These are phyloP conservation scores for Calendula officinalis DNA, from an alignment of 129 eudicot species.

Conservation along the genomic window DNA sequence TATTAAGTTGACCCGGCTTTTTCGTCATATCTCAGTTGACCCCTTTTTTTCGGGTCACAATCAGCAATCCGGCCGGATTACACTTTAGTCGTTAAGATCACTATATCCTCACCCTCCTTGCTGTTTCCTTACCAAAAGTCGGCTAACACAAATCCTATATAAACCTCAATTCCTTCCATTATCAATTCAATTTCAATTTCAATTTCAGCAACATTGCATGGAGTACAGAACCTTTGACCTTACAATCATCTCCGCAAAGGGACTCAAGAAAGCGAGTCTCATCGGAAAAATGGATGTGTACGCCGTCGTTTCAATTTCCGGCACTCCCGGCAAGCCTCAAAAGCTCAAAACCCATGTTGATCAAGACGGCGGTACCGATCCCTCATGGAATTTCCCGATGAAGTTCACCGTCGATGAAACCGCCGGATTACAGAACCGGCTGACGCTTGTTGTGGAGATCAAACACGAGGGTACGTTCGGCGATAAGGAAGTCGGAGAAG, in stretches of 20 bases:
- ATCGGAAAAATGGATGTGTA: conserved; percentile 47
- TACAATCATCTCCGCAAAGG: conserved; percentile 45
- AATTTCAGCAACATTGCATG: conserved; percentile 1
- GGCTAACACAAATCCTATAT: neutral
- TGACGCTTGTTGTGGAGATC: conserved; percentile 37
- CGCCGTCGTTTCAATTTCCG: conserved; percentile 48
- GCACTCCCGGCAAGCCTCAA: conserved; percentile 12
- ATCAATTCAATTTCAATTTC: too few relatives aligned
- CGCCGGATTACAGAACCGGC: conserved; percentile 28
- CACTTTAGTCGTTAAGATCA: neutral
- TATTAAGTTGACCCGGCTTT: too few relatives aligned
- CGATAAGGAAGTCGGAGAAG: conserved; percentile 51
- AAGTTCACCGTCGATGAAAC: conserved; percentile 47
- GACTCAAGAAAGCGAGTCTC: conserved; percentile 46
- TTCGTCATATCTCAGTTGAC: too few relatives aligned
- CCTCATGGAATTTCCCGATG: conserved; percentile 58
- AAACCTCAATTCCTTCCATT: neutral
- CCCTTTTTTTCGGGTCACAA: too few relatives aligned
- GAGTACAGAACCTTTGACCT: conserved; percentile 38
- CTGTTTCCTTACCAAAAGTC: conserved; percentile 1
- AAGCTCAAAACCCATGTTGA: conserved; percentile 46
- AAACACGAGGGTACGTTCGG: conserved; percentile 41
- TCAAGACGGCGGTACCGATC: conserved; percentile 40
- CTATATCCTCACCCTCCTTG: conserved; percentile 1
- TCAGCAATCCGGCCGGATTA: too few relatives aligned